Evolutionary conservation across 2,329 filamentous ascomycete genomes (phyloP), one percentile per base, ranked within the genome.

Genomic region (Penicillium oxalicum): DNA sequence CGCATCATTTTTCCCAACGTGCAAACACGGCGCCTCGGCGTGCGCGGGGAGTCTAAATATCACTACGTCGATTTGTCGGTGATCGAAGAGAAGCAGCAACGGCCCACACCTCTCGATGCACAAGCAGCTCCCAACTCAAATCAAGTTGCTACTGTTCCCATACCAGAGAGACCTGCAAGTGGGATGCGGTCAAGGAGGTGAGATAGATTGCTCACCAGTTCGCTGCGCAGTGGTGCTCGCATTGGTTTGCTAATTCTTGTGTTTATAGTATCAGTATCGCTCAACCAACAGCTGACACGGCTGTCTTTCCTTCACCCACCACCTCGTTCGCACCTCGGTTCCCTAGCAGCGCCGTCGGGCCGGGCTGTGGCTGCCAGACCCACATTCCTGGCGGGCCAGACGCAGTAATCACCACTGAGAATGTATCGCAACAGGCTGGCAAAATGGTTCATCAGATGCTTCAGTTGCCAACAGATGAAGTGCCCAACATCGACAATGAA

Each of bases 41-140:
- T 97, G 40, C 83, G 93, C 45, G 93, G 93, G 55, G 91, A 97
- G 72, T 98, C 93, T 11, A 98, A 98, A 67, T 98, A 98, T 68
- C 93, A 98, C 70, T 98, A 98, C 52, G 74, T 77, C 41, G 74
- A 77, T 54, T 61, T 77, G 49, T 73, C 72, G 2, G 68, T 77
- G 38, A 70, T 72, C 27, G 70, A 73, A 48, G 70, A 72, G 51
- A 70, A 72, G 49, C 67, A 69, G 45, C 66, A 69, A 42, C 63
- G 64, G 50, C 59, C 57, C n/a, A 50, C 54, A 5, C 51, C 59
- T 6, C 51, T 64, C 39, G 62, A 57, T 13, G 52, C 60, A 4
- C 63, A 64, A 40, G 49, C 60, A 9, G 53, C 61, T 35, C 50
- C 57, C 12, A 60, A 57, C 32, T 29, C 56, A 13, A 58, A 54